Conservation (phyloP, 2,329 filamentous ascomycete genomes). For the Lachnellula cervina region DNA sequence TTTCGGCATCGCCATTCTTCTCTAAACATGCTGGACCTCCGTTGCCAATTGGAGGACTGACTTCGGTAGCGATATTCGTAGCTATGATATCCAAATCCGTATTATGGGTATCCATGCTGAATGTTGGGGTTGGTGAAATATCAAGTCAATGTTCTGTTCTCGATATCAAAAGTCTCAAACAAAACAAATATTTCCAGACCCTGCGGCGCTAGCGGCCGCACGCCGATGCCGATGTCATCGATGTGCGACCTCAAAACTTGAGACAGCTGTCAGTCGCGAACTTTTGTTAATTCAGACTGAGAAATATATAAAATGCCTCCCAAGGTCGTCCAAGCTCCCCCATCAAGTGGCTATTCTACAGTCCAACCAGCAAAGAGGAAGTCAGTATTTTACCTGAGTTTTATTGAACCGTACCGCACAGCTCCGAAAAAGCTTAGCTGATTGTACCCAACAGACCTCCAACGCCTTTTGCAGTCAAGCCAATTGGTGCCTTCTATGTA, state of each 20-base stretch:
- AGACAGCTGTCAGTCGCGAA: not conserved
- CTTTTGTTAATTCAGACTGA: not conserved
- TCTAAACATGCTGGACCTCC: not conserved
- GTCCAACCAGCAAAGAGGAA: slow-evolving; percentile 20
- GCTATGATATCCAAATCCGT: slow-evolving; percentile 12
- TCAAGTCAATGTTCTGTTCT: not conserved
- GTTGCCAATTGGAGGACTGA: not conserved
- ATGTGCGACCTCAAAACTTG: not conserved
- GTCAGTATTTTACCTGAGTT: slow-evolving; percentile 9
- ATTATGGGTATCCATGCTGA: slow-evolving; percentile 16
- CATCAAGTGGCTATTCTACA: slow-evolving; percentile 6
- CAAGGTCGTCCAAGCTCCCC: slow-evolving; percentile 16
- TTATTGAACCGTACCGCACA: not conserved
- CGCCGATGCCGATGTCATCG: slow-evolving; percentile 10
- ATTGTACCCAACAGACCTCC: slow-evolving; percentile 29
- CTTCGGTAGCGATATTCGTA: slow-evolving; percentile 2
- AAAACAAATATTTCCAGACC: slow-evolving; percentile 4
- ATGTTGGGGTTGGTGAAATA: slow-evolving; percentile 4
- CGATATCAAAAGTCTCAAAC: not conserved
- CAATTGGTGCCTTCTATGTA: slow-evolving; percentile 74
- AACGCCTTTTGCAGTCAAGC: slow-evolving; percentile 59
- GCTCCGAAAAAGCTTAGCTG: slow-evolving; percentile 1
- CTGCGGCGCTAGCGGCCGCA: slow-evolving; percentile 5
- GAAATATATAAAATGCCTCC: slow-evolving; percentile 37
- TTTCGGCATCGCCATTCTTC: not conserved